Evolutionary conservation across 2,329 filamentous ascomycete genomes (phyloP), one percentile per base, ranked within the genome.

Genomic region (Bipolaris cookei): DNA sequence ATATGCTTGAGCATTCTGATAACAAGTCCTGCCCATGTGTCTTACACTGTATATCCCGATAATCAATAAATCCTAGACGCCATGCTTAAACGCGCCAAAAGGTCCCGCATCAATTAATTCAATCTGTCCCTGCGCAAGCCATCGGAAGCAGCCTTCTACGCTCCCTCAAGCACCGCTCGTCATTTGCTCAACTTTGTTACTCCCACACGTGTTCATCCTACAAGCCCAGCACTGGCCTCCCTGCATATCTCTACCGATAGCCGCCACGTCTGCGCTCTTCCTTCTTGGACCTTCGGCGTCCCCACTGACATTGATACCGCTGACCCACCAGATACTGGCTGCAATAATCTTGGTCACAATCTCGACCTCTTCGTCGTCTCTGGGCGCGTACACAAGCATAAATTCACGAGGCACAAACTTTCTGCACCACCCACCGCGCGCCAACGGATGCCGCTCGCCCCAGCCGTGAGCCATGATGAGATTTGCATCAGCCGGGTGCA

Each of bases 371-470:
- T 83, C 81, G 56, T 86, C 82, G 61, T 87, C 82, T 68, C 90
- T 80, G 2, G 92, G 91, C 16, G 91, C 90, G 77, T 96, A 96
- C 4, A 96, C 81, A 86, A 96, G 88, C 55, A 91, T 81, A 74
- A 96, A 96, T 39, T 89, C 88, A 3, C 82, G 78, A 0, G 91
- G 90, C 53, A 95, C 87, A 48, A 90, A 90, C 69, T 86, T 83
- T 59, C 82, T 81, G 61, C 88, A 83, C 80, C 85, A 87, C 41
- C 86, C 85, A 51, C 86, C 88, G 67, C 86, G 84, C 6, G 90
- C 88, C 52, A 92, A 65, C 4, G 84, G 84, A 76, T 87, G 85
- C 18, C 84, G 69, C 78, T 96, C 87, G 1, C 89, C 92, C 91
- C 92, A 96, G 1, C 91, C 90, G 60, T 86, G 87, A 64, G 88